phyloP scores from a whole-genome alignment of 805 yeast genomes.

The Metschnikowia corniflorae region DNA sequence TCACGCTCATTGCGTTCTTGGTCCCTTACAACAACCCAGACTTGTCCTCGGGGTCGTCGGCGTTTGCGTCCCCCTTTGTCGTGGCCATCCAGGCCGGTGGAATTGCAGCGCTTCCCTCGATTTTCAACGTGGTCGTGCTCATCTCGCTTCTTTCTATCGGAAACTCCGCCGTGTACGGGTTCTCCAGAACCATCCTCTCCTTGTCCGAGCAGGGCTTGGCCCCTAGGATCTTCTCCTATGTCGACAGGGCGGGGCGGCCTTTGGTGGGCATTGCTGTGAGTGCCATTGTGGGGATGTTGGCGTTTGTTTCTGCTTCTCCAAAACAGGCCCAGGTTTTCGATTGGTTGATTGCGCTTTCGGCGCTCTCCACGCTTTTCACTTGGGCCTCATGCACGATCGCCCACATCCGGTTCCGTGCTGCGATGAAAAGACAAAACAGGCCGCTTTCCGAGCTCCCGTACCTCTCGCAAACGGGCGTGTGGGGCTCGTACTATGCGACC shows the following conservation, averaged over 20 bases:
- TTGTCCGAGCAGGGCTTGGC: conserved; percentile 41
- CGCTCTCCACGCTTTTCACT: conserved; percentile 40
- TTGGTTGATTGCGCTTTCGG: conserved; percentile 43
- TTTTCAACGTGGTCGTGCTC: conserved; percentile 40
- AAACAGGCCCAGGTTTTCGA: conserved; percentile 33
- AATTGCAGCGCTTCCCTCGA: conserved; percentile 39
- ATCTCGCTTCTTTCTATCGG: conserved; percentile 42
- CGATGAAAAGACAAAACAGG: conserved; percentile 40
- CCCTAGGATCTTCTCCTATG: conserved; percentile 31
- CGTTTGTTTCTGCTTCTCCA: conserved; percentile 41
- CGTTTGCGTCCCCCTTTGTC: conserved; percentile 42
- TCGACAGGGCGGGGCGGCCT: conserved; percentile 40
- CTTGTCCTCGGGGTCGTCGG: conserved; percentile 25
- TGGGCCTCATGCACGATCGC: conserved; percentile 41
- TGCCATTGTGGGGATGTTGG: conserved; percentile 35
- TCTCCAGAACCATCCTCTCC: conserved; percentile 39
- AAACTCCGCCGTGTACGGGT: conserved; percentile 43
- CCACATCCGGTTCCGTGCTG: conserved; percentile 40
- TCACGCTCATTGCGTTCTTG: conserved; percentile 38
- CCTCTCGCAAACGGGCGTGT: conserved; percentile 45
- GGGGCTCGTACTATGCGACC: conserved; percentile 26
- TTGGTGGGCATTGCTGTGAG: conserved; percentile 33
- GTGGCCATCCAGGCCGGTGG: conserved; percentile 41
- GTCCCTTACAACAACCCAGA: conserved; percentile 31
- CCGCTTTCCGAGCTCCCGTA: conserved; percentile 50